phyloP scores from a whole-genome alignment of 345 rosid genomes.

The Brassica rapa region DNA sequence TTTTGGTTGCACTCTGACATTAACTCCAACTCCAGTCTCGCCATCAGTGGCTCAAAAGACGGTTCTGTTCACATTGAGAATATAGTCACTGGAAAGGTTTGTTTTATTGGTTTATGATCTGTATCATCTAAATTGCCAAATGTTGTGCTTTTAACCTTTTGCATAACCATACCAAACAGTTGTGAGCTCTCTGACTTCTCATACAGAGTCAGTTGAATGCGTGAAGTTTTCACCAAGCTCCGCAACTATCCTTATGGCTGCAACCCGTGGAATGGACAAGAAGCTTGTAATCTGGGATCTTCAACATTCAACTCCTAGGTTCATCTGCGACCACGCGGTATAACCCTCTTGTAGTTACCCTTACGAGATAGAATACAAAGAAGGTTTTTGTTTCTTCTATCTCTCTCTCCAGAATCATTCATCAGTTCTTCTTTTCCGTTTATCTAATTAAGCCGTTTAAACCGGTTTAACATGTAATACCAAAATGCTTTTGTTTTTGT shows the following conservation, averaged over 20 bases:
- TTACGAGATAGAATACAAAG: slow-evolving; percentile 2
- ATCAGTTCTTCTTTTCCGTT: slow-evolving; percentile 26
- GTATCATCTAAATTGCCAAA: not conserved
- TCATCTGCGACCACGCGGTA: slow-evolving; percentile 74
- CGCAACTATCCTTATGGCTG: slow-evolving; percentile 58
- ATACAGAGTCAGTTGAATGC: slow-evolving; percentile 73
- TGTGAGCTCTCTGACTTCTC: slow-evolving; percentile 66
- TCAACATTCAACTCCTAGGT: slow-evolving; percentile 67
- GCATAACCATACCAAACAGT: slow-evolving; percentile 44
- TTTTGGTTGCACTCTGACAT: slow-evolving; percentile 35
- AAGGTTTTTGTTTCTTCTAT: no score
- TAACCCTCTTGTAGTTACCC: slow-evolving; percentile 10
- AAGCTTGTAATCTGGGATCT: slow-evolving; percentile 88
- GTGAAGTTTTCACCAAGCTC: slow-evolving; percentile 65
- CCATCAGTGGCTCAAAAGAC: slow-evolving; percentile 80
- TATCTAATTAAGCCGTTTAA: not conserved
- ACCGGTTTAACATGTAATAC: slow-evolving; percentile 8
- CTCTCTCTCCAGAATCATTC: not conserved
- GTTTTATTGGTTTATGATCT: not conserved
- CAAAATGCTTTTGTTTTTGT: no score
- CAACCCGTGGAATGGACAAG: slow-evolving; percentile 83
- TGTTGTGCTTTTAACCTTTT: not conserved
- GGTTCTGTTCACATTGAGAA: slow-evolving; percentile 79
- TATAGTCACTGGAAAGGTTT: slow-evolving; percentile 76
- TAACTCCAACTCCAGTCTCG: slow-evolving; percentile 76